Base-by-base conservation (phyloP, 2,329 filamentous ascomycete genomes). In the Trichoderma hamatum region DNA sequence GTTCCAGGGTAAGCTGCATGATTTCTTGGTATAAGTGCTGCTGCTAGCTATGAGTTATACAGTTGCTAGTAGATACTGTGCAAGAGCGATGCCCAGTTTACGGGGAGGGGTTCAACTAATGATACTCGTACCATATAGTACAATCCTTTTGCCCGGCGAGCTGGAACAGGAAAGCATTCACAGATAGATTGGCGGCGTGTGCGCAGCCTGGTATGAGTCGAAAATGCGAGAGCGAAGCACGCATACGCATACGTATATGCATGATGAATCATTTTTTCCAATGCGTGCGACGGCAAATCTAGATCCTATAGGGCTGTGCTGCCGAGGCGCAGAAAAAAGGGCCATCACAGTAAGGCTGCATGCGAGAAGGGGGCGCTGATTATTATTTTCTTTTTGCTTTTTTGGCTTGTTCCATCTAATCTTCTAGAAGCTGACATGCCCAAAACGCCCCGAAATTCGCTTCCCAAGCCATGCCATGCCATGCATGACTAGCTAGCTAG, bases 361-460 rank as follows among this genome's bases (percentile, higher is more conserved):
- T 34, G 62, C 46, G n/a, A 51, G 21, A 59, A 28, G 19, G 36
- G 36, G 14, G 16, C 7, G 39, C 39, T 43, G 39, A 43, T 14
- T 19, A 39, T 19, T n/a, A n/a, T n/a, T n/a, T n/a, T n/a, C n/a
- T n/a, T n/a, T n/a, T n/a, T n/a, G n/a, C n/a, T n/a, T n/a, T 7
- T 43, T 3, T n/a, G 32, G 49, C 19, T 5, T 52, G 39, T 67
- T 67, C 54, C 64, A 59, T 67, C 64, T 67, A 54, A 59, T 67
- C 54, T 67, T 67, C 64, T 59, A 67, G 64, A 67, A 67, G 64
- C 64, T 67, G 64, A 67, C 64, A 56, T 39, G 39, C 39, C 16
- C 39, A 16, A 43, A 58, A 30, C 16, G 24, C 19, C 28, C 21
- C 28, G 39, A 51, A 36, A 36, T 36, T 67, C 36, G 39, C 52